These are phyloP conservation scores for Penicillium concentricum DNA, from an alignment of 2,329 filamentous ascomycete species.

Conservation along the genomic window DNA sequence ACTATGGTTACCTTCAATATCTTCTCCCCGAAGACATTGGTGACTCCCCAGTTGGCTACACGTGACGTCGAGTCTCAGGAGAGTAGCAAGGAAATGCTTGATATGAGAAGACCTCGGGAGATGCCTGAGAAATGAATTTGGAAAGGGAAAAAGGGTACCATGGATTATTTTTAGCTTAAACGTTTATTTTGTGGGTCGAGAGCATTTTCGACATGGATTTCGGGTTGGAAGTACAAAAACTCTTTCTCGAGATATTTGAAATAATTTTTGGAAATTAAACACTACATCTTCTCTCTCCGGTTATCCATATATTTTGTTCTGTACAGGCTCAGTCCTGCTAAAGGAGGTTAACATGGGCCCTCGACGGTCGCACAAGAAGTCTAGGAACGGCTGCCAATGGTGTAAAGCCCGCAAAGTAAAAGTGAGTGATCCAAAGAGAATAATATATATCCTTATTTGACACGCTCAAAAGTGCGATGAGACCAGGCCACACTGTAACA, in stretches of 20 bases:
- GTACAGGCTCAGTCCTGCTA: background rate
- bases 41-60: background rate
- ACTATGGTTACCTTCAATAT: background rate
- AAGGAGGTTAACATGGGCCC: background rate
- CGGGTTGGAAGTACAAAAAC: too few relatives aligned
- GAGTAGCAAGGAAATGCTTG: background rate
- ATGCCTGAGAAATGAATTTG: background rate
- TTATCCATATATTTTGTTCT: background rate
- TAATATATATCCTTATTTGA: background rate
- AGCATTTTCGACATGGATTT: background rate
- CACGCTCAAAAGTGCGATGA: constrained; percentile 9
- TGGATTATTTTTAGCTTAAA: background rate
- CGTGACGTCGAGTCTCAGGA: background rate
- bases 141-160: background rate
- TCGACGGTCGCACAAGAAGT: constrained; percentile 8
- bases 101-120: background rate
- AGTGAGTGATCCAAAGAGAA: background rate
- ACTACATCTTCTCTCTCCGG: background rate
- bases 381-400: constrained; percentile 6
- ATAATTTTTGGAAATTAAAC: too few relatives aligned
- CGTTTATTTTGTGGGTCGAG: background rate
- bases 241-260: too few relatives aligned
- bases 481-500: constrained; percentile 10
- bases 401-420: constrained; percentile 10
- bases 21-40: background rate